Base-by-base conservation (phyloP, 2,329 filamentous ascomycete genomes). In the Fusarium sp. region DNA sequence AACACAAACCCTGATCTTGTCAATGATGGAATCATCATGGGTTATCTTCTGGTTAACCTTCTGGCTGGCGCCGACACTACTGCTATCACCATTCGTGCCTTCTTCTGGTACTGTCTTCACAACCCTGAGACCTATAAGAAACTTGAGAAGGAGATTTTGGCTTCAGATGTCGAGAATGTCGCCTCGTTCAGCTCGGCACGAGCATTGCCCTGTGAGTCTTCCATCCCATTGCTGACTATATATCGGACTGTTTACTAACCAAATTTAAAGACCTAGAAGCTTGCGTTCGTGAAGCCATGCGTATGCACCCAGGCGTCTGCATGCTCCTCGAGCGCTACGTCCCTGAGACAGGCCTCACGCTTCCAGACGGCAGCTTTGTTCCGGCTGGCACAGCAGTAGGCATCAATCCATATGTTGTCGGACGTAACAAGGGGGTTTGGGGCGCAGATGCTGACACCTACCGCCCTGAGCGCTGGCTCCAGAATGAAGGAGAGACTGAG, bases 401-500 rank as follows among this genome's bases (percentile, higher is more conserved):
- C 10, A 80, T 83, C 58, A 82, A 80, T 50, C 76, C 81, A 0
- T 81, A 77, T 61, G 77, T 83, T 6, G 69, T 79, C 2, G 76
- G 78, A 0, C 72, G 76, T 14, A 81, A 86, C 69, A 75, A 73
- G 45, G 63, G 49, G 0, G 66, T 83, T 5, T 87, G 82, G 67
- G 84, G 83, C 1, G 69, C 75, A 0, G 82, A 86, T 59, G 79
- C 80, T 0, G 79, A 84, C 17, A 61, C 67, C 0, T 87, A 82
- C 67, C 75, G 76, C 2, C 83, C 84, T 0, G 83, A 84, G 50
- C 76, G 85, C 6, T 87, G 84, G 83, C 72, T 87, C 10, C 73
- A 59, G 29, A 21, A 21, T 1, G 40, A 65, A 5, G 31, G 27
- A 3, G 66, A 67, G 25, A 67, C 33, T 14, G 59, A 59, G 10